Evolutionary conservation across 768 basidiomycete genomes (phyloP).

Genomic region (Flagelloscypha sp.): DNA sequence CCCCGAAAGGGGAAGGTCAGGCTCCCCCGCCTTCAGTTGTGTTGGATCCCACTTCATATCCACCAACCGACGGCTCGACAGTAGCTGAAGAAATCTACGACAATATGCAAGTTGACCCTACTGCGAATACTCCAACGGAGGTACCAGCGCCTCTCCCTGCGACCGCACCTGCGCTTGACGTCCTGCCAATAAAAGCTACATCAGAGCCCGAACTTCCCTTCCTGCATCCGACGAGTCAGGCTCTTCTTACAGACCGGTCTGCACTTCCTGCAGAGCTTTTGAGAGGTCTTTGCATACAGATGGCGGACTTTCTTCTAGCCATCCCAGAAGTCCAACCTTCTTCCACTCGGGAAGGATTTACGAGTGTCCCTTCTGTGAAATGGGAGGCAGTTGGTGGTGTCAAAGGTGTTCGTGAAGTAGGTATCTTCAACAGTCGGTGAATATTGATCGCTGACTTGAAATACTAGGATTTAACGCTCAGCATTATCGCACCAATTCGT

Average conservation of each 20-base stretch:
- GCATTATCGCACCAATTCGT: too few species aligned
- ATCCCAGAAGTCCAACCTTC: slow-evolving; percentile 91
- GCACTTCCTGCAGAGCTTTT: slow-evolving; percentile 75
- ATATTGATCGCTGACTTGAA: too few species aligned
- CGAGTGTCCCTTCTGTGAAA: slow-evolving; percentile 91
- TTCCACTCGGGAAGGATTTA: slow-evolving; percentile 95
- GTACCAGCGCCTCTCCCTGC: slow-evolving; percentile 4
- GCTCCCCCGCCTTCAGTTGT: too few species aligned
- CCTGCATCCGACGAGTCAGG: too few species aligned
- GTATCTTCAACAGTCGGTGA: too few species aligned
- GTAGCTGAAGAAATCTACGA: slow-evolving; percentile 24
- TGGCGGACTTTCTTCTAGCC: slow-evolving; percentile 71
- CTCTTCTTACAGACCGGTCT: too few species aligned
- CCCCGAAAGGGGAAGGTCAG: slow-evolving; percentile 18
- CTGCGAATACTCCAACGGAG: slow-evolving; percentile 10
- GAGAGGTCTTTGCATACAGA: slow-evolving; percentile 71
- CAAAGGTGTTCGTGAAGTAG: slow-evolving; percentile 65
- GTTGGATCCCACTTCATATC: too few species aligned
- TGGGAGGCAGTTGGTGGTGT: slow-evolving; percentile 95
- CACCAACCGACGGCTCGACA: slow-evolving; percentile 54
- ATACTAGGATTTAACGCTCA: too few species aligned
- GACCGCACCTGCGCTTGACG: slow-evolving; percentile 1
- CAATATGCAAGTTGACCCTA: slow-evolving; percentile 37
- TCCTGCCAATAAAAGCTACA: too few species aligned
- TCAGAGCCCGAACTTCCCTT: too few species aligned